Evolutionary conservation across 1,284 basidiomycete genomes (phyloP), one percentile per base, ranked within the genome.

Genomic region (Sporisorium graminicola): DNA sequence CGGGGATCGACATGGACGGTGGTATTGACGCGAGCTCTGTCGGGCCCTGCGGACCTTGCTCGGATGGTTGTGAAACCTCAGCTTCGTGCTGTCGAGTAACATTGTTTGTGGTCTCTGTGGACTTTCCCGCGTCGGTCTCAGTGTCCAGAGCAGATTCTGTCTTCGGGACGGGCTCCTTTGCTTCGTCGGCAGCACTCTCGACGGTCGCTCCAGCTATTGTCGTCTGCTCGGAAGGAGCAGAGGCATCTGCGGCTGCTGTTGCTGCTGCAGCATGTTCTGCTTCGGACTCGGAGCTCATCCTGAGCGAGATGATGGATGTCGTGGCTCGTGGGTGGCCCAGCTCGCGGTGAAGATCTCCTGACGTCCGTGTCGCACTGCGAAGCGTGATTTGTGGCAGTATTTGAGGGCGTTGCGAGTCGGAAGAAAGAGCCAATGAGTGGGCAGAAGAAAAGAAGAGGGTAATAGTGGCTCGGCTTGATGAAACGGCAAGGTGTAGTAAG

Each of bases 1-100:
- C 67, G 50, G 69, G 65, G 24, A 69, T 77, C 12, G 67, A 73
- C 61, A 69, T 63, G 24, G 69, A 68, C n/a, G 58, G 55, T n/a
- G 63, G 65, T 46, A 74, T 58, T 29, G 35, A 49, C 10, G 70
- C 54, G 1, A 60, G 37, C 3, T 60, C 60, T 16, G 58, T 22
- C 31, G 64, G 64, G 27, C 53, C 59, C 9, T 50, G 44, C 3
- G 49, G 44, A 1, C 42, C 49, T 26, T 55, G 31, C 20, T 61
- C 46, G 1, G 44, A 20, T 12, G 42, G 8, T 13, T 46, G 5
- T 20, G 53, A 27, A 53, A n/a, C 20, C 1, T 8, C 9, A 6
- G n/a, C 20, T 10, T 31, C 9, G 2, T 27, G 3, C 3, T 47
- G 5, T 31, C 10, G 29, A 31, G 29, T 10, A 31, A 10, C 29